A percentile compares a stretch with the other conserved stretches of the same genome.
Conservation (phyloP, 2,329 filamentous ascomycete genomes). For the Phaeosphaeria sp. region DNA sequence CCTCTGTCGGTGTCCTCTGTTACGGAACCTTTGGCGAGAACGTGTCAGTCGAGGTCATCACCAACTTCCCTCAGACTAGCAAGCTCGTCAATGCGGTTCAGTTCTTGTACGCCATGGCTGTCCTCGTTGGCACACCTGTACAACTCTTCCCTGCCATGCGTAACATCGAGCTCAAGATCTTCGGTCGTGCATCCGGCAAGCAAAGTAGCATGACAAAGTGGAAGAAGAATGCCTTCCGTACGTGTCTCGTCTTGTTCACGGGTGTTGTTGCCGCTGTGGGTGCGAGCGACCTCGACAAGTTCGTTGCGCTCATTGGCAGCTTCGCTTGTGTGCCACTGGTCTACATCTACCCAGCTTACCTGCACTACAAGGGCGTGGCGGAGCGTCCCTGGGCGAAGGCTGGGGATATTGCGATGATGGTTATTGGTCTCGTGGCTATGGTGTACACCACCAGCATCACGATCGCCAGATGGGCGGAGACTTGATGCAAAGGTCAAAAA, state of each 20-base stretch:
- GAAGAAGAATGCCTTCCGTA: conserved; percentile 75
- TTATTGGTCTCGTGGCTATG: conserved; percentile 73
- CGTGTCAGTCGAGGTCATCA: conserved; percentile 77
- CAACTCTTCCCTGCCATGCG: conserved; percentile 77
- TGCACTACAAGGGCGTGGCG: conserved; percentile 74
- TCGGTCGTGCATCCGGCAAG: conserved; percentile 72
- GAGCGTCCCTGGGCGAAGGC: conserved; percentile 61
- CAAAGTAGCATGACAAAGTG: conserved; percentile 71
- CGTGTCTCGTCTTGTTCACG: conserved; percentile 64
- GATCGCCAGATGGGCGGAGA: conserved; percentile 48
- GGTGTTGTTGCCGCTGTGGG: conserved; percentile 68
- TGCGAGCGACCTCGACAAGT: conserved; percentile 74
- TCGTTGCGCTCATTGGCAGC: conserved; percentile 75
- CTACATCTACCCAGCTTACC: conserved; percentile 75
- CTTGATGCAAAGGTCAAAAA: conserved; percentile 2
- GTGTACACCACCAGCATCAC: conserved; percentile 74
- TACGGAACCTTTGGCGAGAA: conserved; percentile 75
- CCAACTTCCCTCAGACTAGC: conserved; percentile 75
- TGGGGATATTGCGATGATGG: conserved; percentile 68
- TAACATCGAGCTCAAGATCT: conserved; percentile 72
- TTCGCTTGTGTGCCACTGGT: conserved; percentile 78
- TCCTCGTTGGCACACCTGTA: conserved; percentile 76
- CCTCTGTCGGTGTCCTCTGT: conserved; percentile 74
- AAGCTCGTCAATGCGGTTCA: conserved; percentile 78
- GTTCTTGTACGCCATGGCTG: conserved; percentile 75